These are phyloP conservation scores for Teunomyces funiuensis DNA, from an alignment of 805 yeast species.

Conservation along the genomic window DNA sequence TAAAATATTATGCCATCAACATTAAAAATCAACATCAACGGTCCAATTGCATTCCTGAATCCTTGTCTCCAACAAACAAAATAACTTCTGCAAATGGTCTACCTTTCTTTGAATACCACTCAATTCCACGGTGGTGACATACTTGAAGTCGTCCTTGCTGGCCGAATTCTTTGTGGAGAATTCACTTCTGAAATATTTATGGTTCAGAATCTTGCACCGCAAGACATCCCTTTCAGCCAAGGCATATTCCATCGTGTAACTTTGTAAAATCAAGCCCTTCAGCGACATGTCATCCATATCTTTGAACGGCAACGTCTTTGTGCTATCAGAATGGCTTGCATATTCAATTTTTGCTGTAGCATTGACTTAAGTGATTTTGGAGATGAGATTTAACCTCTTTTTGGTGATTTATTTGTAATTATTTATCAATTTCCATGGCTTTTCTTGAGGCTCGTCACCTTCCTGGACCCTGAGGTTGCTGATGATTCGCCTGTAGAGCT, in stretches of 20 bases:
- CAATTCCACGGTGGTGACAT: not conserved
- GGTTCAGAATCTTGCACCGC: not conserved
- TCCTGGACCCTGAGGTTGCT: not conserved
- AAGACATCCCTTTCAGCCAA: slow-evolving; percentile 1
- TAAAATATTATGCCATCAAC: no score
- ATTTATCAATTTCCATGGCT: not conserved
- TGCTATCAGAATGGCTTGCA: not conserved
- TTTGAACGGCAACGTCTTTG: not conserved
- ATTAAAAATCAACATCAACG: not conserved
- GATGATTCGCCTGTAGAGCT: not conserved
- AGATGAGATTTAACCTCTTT: not conserved
- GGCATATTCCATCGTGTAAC: not conserved
- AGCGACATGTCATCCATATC: no score
- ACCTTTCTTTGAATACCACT: not conserved
- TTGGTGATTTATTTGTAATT: not conserved
- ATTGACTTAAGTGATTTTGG: not conserved
- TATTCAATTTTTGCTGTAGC: not conserved
- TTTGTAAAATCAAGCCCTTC: not conserved
- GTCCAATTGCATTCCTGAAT: not conserved
- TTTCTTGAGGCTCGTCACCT: not conserved
- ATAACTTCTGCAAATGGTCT: not conserved
- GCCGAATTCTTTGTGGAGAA: not conserved
- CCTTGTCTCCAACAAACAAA: not conserved
- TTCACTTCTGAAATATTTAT: not conserved
- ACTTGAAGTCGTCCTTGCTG: not conserved